A percentile compares a stretch with the other conserved stretches of the same genome.
phyloP scores from a whole-genome alignment of 768 basidiomycete genomes.

The Trichaptum fuscoviolaceum region DNA sequence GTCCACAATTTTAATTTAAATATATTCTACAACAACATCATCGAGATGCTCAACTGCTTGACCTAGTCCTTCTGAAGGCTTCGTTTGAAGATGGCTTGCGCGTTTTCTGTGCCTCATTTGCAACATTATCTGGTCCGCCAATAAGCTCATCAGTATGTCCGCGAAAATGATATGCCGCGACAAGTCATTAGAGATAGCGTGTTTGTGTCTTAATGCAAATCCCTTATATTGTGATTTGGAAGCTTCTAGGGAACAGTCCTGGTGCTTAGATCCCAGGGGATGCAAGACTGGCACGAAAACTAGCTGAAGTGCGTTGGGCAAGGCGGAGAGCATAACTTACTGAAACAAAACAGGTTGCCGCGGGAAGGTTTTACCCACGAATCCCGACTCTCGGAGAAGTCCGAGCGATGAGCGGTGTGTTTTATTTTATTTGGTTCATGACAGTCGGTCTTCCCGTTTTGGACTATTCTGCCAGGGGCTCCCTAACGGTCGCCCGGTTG shows the following conservation, averaged over 20 bases:
- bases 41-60: too few relatives aligned
- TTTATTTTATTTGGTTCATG: too few relatives aligned
- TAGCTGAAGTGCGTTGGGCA: conserved; percentile 20
- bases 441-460: too few relatives aligned
- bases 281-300: conserved; percentile 18
- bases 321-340: conserved; percentile 2
- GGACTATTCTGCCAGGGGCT: too few relatives aligned
- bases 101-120: conserved; percentile 34
- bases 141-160: conserved; percentile 38
- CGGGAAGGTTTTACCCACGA: too few relatives aligned
- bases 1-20: too few relatives aligned
- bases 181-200: conserved; percentile 49
- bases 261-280: not conserved
- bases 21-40: too few relatives aligned
- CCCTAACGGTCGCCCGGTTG: too few relatives aligned
- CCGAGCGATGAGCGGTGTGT: too few relatives aligned
- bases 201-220: conserved; percentile 64
- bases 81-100: conserved; percentile 42
- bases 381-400: too few relatives aligned
- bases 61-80: conserved; percentile 29
- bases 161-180: conserved; percentile 57
- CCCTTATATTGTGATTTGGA: conserved; percentile 26
- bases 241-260: not conserved
- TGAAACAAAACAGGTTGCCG: too few relatives aligned
- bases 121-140: too few relatives aligned